These are phyloP conservation scores for Botrytis porri DNA, from an alignment of 2,329 filamentous ascomycete genomes.

Conservation along the genomic window DNA sequence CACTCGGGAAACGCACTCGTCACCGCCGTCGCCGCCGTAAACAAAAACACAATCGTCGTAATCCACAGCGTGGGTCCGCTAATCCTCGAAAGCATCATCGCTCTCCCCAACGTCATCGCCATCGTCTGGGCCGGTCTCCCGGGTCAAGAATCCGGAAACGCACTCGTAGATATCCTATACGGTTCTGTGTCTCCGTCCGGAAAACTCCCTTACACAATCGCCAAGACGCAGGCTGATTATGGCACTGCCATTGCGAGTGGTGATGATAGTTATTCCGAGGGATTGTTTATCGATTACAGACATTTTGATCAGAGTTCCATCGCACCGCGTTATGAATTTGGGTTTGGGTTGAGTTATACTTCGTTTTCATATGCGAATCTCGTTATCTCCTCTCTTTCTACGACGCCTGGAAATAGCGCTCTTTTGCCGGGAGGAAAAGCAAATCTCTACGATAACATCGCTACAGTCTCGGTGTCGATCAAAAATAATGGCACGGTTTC, in stretches of 20 bases:
- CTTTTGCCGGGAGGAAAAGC: slow-evolving; percentile 3
- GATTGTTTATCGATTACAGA: slow-evolving; percentile 52
- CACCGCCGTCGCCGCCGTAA: slow-evolving; percentile 53
- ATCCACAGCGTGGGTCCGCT: slow-evolving; percentile 62
- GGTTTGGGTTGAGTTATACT: slow-evolving; percentile 55
- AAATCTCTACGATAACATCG: not conserved
- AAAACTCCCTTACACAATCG: slow-evolving; percentile 57
- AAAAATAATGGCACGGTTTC: not conserved
- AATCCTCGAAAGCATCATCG: slow-evolving; percentile 57
- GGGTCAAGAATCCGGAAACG: slow-evolving; percentile 59
- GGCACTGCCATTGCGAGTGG: slow-evolving; percentile 33
- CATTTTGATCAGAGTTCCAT: slow-evolving; percentile 47
- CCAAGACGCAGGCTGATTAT: slow-evolving; percentile 48
- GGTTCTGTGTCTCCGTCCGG: slow-evolving; percentile 53
- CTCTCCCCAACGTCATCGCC: slow-evolving; percentile 61
- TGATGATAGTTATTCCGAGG: slow-evolving; percentile 44
- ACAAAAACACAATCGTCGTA: slow-evolving; percentile 61
- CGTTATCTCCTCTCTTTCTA: slow-evolving; percentile 20
- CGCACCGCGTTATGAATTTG: slow-evolving; percentile 41
- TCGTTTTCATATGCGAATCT: slow-evolving; percentile 43
- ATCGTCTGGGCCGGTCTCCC: slow-evolving; percentile 59
- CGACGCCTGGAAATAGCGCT: slow-evolving; percentile 12
- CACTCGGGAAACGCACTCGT: slow-evolving; percentile 51
- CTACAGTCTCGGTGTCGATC: not conserved
- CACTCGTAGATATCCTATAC: slow-evolving; percentile 59